phyloP scores from a whole-genome alignment of 2,329 filamentous ascomycete genomes.

The Pezicula rhizophila region DNA sequence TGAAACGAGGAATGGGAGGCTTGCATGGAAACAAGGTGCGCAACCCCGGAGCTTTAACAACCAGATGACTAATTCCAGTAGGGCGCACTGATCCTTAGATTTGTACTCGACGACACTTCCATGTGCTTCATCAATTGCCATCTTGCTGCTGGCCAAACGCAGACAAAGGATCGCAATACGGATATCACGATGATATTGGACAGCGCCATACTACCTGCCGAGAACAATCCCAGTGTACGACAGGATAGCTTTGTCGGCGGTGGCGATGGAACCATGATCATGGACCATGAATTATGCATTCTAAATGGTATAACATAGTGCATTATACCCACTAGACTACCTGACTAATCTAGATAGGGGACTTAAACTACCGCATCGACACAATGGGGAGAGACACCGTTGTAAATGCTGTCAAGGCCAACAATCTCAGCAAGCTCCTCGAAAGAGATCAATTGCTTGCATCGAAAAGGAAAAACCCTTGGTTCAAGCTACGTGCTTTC shows the following conservation, averaged over 20 bases:
- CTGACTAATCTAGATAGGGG: conserved; percentile 35
- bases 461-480: conserved; percentile 81
- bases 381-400: conserved; percentile 93
- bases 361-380: conserved; percentile 97
- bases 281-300: conserved; percentile 97
- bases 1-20: conserved; percentile 95
- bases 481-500: conserved; percentile 82
- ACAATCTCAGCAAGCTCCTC: conserved; percentile 78
- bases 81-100: conserved; percentile 86
- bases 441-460: conserved; percentile 91
- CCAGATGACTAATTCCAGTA: conserved; percentile 22
- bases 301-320: conserved; percentile 56
- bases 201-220: conserved; percentile 63
- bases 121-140: conserved; percentile 97
- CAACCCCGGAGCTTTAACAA: neutral
- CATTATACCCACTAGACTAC: too few relatives aligned
- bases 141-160: conserved; percentile 85
- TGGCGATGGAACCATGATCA: conserved; percentile 90
- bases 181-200: conserved; percentile 90
- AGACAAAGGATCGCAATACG: conserved; percentile 85
- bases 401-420: conserved; percentile 73
- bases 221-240: conserved; percentile 60
- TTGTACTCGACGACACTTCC: conserved; percentile 87
- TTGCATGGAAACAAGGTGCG: conserved; percentile 83
- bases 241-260: conserved; percentile 80